Base-by-base conservation (phyloP, 139 green algal species). In the Chlamydomonas eustigma region DNA sequence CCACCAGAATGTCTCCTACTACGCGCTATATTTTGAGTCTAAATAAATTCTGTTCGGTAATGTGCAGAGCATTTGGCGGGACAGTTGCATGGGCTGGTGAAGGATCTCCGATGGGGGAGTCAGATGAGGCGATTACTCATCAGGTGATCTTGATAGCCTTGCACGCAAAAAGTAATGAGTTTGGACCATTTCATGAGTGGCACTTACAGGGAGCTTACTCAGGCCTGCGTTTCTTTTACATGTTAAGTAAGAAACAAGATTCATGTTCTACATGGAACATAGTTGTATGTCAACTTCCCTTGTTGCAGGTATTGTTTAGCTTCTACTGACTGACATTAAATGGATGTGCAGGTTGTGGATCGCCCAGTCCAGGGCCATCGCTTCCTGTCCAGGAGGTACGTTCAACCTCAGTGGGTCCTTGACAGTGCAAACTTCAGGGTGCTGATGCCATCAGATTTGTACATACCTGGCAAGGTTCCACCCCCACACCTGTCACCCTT, bases 351-450 rank as follows among this genome's bases (percentile, higher is more conserved):
- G 78, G 83, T 96, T 24, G 87, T 92, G 24, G 91, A 95, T 83
- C 80, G 92, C 64, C 89, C 91, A 18, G 83, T 74, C 4, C 89
- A 95, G 84, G 88, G 84, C 5, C 90, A 95, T 82, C 76, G 77
- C 34, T 88, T 87, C 78, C 78, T 95, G 37, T 88, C 80, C 0
- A 86, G 95, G 12, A 80, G 94, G 69, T 99, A 98, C 75, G 88
- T 99, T 35, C 93, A 98, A 85, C 96, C 96, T 35, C 96, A 99
- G 92, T 99, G 96, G 96, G 88, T 97, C 38, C 93, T 97, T 66
- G 96, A 99, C 91, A 88, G 76, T 50, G 88, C 88, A 75, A 99
- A 99, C 90, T 93, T 84, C 75, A 76, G 90, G 0, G 78, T 97
- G 76, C 83, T 97, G 50, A 80, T 94, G 74, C 78, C 90, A 1